Base-by-base conservation (phyloP, 768 basidiomycete species). In the Kwoniella mangroviensis region DNA sequence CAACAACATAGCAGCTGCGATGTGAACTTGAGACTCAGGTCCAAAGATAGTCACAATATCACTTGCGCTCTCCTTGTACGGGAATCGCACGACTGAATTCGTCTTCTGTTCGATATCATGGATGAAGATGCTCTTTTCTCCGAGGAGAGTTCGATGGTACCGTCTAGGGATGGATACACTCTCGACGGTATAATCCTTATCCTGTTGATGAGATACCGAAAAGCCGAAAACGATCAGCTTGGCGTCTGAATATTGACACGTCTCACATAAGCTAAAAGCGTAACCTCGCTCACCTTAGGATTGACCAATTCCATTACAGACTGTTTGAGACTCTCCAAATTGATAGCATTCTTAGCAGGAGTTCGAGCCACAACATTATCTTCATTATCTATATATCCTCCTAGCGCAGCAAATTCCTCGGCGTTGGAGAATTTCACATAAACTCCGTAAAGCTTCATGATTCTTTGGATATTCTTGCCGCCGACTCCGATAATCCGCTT, bases 391-490 rank as follows among this genome's bases (percentile, higher is more conserved):
- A 91, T 90, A 82, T 96, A 96, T 5, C 95, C 96, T 28, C 96
- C 96, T 73, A 95, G 87, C 13, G 91, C 89, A 45, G 94, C 94
- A 83, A 95, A 97, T 82, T 98, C 96, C 76, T 98, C 96, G 12
- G 93, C 93, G 82, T 98, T 98, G 24, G 93, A 93, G 79, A 98
- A 99, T 84, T 98, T 98, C 84, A 99, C 96, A 84, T 98, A 98
- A 22, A 98, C 96, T n/a, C 96, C 96, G 74, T 91, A 97, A 82
- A 96, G 94, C 86, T 98, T 98, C 96, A 99, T 99, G 84, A 99
- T 98, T 69, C 94, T 89, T 83, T 98, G 96, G 69, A 99, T 98
- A 84, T 94, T 98, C 79, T 94, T 90, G 34, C 96, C 96, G 42
- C 94, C 95, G 43, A 98, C 95, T 70, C 96, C 96, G 74, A 99